These are phyloP conservation scores for Pichia ethanolica DNA, from an alignment of 805 yeast genomes.

Conservation along the genomic window DNA sequence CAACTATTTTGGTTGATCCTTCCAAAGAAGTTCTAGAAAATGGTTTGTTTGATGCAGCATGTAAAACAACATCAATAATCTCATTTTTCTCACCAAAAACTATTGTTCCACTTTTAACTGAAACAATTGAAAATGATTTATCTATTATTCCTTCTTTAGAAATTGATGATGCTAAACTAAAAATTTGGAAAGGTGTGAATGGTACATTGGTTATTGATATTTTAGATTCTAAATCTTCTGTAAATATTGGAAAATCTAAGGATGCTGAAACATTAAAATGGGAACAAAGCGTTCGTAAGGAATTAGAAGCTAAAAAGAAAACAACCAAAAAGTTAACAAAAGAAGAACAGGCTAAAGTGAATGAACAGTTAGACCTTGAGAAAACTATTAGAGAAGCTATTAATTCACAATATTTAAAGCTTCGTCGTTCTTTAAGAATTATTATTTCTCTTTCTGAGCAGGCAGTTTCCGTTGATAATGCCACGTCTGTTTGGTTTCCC, in stretches of 20 bases:
- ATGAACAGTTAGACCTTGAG: slow-evolving; percentile 60
- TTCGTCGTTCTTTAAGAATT: slow-evolving; percentile 45
- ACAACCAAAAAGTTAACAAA: slow-evolving; percentile 54
- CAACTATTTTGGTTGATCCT: slow-evolving; percentile 11
- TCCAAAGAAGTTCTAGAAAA: slow-evolving; percentile 27
- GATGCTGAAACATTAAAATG: slow-evolving; percentile 83
- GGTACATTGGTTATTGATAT: slow-evolving; percentile 67
- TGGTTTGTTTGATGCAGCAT: slow-evolving; percentile 45
- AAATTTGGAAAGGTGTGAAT: slow-evolving; percentile 62
- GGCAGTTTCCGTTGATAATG: slow-evolving; percentile 52
- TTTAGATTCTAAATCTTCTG: slow-evolving; percentile 35
- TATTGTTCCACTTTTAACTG: slow-evolving; percentile 44
- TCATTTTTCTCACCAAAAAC: slow-evolving; percentile 55
- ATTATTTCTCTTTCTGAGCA: slow-evolving; percentile 46
- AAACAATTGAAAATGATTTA: slow-evolving; percentile 38
- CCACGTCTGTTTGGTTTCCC: slow-evolving; percentile 64
- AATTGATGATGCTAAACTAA: slow-evolving; percentile 43
- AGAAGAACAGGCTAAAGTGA: slow-evolving; percentile 64
- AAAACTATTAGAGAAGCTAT: slow-evolving; percentile 44
- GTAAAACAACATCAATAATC: slow-evolving; percentile 39
- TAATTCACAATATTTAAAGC: slow-evolving; percentile 26
- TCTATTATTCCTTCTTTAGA: slow-evolving; percentile 26
- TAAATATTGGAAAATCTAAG: slow-evolving; percentile 56
- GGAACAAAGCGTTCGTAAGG: slow-evolving; percentile 80
- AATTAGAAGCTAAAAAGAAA: slow-evolving; percentile 47